Percentiles rank a stretch among this genome's conserved stretches.
These are phyloP conservation scores for Rhizoctonia solani DNA, from an alignment of 1,284 basidiomycete genomes.

Conservation along the genomic window DNA sequence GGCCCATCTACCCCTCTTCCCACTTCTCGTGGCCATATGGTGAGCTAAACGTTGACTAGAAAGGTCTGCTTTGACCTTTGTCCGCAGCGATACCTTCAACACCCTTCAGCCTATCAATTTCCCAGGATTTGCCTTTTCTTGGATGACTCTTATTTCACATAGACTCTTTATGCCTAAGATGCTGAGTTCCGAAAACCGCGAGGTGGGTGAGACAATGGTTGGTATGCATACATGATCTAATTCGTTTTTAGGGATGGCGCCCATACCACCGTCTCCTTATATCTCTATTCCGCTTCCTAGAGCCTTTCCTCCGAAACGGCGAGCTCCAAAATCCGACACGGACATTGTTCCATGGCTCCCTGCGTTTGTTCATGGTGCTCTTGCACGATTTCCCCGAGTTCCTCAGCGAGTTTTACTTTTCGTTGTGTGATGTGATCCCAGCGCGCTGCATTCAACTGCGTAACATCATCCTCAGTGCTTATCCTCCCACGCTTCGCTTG, in stretches of 20 bases:
- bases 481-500: constrained; percentile 83
- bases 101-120: constrained; percentile 96
- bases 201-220: constrained; percentile 53
- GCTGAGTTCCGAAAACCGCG: constrained; percentile 78
- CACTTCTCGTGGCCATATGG: constrained; percentile 87
- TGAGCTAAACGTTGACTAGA: constrained; percentile 44
- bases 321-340: constrained; percentile 83
- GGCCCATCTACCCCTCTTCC: constrained; percentile 84
- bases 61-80: constrained; percentile 30
- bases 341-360: constrained; percentile 89
- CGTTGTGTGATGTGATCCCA: constrained; percentile 91
- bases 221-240: constrained; percentile 36
- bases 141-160: constrained; percentile 96
- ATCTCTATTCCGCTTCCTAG: constrained; percentile 91
- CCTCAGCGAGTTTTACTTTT: constrained; percentile 95
- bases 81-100: constrained; percentile 86
- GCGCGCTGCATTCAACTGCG: constrained; percentile 93
- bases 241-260: constrained; percentile 73
- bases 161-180: constrained; percentile 97
- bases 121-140: constrained; percentile 97
- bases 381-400: constrained; percentile 99
- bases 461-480: constrained; percentile 95
- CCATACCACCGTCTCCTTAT: constrained; percentile 94
- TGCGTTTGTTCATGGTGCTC: constrained; percentile 90
- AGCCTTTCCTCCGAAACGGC: constrained; percentile 84